phyloP scores from a whole-genome alignment of 148 eudicot genomes.

The Chenopodium suecicum region DNA sequence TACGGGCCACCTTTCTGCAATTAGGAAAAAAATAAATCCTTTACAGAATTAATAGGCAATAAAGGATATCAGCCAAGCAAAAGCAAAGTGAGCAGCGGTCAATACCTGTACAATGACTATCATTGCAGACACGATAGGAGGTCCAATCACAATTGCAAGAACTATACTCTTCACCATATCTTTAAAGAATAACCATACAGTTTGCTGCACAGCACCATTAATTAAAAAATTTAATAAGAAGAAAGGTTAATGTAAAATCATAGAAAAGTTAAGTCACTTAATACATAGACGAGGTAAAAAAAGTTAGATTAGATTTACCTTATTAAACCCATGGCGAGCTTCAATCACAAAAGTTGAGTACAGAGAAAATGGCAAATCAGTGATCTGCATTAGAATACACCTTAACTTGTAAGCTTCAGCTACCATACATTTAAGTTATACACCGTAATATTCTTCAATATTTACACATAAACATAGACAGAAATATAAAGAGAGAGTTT shows the following conservation, averaged over 20 bases:
- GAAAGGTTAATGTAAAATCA: background rate
- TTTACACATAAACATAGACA: background rate
- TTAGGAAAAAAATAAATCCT: background rate
- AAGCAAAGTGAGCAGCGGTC: background rate
- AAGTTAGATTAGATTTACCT: slow-evolving; percentile 38
- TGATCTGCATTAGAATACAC: slow-evolving; percentile 57
- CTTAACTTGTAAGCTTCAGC: slow-evolving; percentile 20
- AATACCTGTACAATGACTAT: slow-evolving; percentile 89
- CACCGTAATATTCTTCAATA: background rate
- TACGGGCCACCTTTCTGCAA: slow-evolving; percentile 99
- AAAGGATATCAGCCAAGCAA: background rate
- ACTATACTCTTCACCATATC: slow-evolving; percentile 87
- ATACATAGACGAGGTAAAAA: background rate
- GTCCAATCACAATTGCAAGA: slow-evolving; percentile 74
- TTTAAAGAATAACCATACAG: slow-evolving; percentile 74
- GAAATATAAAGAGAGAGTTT: background rate
- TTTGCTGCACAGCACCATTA: slow-evolving; percentile 65
- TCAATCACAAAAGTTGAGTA: slow-evolving; percentile 96
- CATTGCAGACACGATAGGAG: slow-evolving; percentile 95
- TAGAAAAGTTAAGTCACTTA: background rate
- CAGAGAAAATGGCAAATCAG: slow-evolving; percentile 93
- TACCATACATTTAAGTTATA: background rate
- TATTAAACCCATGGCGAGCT: slow-evolving; percentile 98
- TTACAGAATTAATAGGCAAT: background rate
- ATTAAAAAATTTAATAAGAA: slow-evolving; percentile 11